These are phyloP conservation scores for Aspergillus alliaceus DNA, from an alignment of 2,329 filamentous ascomycete species.

Conservation along the genomic window DNA sequence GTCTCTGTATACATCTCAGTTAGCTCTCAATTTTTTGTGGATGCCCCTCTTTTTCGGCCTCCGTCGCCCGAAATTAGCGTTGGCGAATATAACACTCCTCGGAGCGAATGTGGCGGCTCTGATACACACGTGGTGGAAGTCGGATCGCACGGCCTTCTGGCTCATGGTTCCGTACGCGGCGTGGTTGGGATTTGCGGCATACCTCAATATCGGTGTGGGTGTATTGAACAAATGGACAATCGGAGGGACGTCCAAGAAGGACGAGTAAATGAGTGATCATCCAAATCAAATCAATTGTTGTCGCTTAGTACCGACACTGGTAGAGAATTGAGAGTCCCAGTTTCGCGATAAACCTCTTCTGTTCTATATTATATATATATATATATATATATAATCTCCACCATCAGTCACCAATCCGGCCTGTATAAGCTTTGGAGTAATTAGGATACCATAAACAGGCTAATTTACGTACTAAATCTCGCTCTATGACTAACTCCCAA, in stretches of 20 bases:
- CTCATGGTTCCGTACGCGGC: conserved; percentile 76
- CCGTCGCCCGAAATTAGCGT: conserved; percentile 70
- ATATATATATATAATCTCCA: no score
- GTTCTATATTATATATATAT: no score
- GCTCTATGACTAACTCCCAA: no score
- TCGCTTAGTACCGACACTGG: no score
- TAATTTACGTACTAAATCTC: no score
- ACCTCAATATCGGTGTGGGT: conserved; percentile 70
- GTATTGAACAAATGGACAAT: conserved; percentile 66
- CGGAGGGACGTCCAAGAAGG: conserved; percentile 10
- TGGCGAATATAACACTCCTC: conserved; percentile 72
- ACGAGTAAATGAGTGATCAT: neutral
- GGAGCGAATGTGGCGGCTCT: conserved; percentile 72
- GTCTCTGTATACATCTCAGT: conserved; percentile 81
- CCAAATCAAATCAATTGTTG: no score
- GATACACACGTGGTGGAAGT: conserved; percentile 70
- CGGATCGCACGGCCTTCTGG: conserved; percentile 73
- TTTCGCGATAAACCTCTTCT: no score
- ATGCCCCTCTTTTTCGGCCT: conserved; percentile 91
- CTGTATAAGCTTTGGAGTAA: no score
- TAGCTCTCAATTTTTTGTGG: conserved; percentile 82
- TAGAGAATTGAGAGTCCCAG: no score
- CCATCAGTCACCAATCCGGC: no score
- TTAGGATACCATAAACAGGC: no score
- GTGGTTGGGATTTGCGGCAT: conserved; percentile 87